Conservation (phyloP, 352 stramenopile species). For the Phytophthora rubi region DNA sequence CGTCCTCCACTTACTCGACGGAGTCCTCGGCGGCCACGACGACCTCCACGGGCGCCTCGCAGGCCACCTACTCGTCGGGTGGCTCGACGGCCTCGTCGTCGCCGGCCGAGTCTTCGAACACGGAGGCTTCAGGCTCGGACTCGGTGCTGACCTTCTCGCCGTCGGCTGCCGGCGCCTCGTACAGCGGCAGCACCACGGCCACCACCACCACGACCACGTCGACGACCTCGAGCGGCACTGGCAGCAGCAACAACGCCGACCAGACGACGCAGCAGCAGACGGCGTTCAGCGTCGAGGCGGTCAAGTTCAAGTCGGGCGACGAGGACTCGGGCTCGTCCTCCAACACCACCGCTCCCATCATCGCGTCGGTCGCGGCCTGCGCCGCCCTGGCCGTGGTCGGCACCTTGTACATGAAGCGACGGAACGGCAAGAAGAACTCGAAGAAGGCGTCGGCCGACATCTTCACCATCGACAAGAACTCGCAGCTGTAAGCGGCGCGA, state of each 20-base stretch:
- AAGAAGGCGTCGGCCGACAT: constrained; percentile 54
- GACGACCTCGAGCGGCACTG: not conserved
- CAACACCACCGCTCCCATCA: constrained; percentile 25
- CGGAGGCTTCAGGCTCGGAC: constrained; percentile 22
- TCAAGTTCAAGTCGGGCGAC: constrained; percentile 50
- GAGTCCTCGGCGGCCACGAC: not conserved
- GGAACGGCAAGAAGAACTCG: constrained; percentile 55
- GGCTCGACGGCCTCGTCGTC: constrained; percentile 14
- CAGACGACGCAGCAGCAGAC: constrained; percentile 25
- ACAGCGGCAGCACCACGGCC: constrained; percentile 42
- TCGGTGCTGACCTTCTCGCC: constrained; percentile 47
- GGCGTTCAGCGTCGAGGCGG: constrained; percentile 40
- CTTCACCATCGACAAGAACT: constrained; percentile 84
- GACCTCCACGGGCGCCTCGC: constrained; percentile 10
- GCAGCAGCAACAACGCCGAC: constrained; percentile 2
- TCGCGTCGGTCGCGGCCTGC: constrained; percentile 44
- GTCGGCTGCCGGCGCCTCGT: constrained; percentile 23
- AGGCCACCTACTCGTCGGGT: constrained; percentile 14
- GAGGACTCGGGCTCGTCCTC: not conserved
- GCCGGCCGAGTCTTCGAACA: constrained; percentile 15
- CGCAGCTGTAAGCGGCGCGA: constrained; percentile 58
- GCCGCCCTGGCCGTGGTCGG: constrained; percentile 57
- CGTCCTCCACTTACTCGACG: not conserved
- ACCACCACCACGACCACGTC: constrained; percentile 12
- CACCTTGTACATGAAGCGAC: constrained; percentile 71